Percentiles rank a stretch among this genome's conserved stretches.
These are phyloP conservation scores for Anthracocystis panici-leucophaei DNA, from an alignment of 1,284 basidiomycete genomes.

Conservation along the genomic window DNA sequence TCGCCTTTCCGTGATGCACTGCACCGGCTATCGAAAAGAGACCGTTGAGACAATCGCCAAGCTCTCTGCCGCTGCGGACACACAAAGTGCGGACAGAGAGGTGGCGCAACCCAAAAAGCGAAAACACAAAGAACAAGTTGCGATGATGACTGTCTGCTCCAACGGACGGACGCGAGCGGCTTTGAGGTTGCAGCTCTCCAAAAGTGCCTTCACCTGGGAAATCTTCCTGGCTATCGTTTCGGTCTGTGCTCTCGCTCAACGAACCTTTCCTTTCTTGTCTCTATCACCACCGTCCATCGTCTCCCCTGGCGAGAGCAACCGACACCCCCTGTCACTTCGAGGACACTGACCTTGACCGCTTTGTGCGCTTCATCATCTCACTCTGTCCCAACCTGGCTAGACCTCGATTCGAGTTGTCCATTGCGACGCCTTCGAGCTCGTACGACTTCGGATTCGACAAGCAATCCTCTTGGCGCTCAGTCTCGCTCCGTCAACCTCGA, in stretches of 20 bases:
- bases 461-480: background rate
- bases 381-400: background rate
- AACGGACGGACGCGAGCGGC: slow-evolving; percentile 29
- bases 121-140: background rate
- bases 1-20: background rate
- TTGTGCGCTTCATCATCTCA: slow-evolving; percentile 1
- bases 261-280: background rate
- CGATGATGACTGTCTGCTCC: background rate
- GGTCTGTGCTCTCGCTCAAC: background rate
- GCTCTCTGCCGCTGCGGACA: background rate
- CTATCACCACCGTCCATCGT: slow-evolving; percentile 7
- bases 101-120: background rate
- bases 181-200: slow-evolving; percentile 13
- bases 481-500: background rate
- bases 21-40: slow-evolving; percentile 8
- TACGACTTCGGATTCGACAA: background rate
- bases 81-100: background rate
- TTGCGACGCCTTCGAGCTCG: background rate
- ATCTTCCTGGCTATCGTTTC: slow-evolving; percentile 1
- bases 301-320: background rate
- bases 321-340: background rate
- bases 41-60: background rate
- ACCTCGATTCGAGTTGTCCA: background rate
- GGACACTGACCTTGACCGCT: background rate
- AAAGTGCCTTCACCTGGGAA: background rate